Evolutionary conservation across 2,329 filamentous ascomycete genomes (phyloP), one percentile per base, ranked within the genome.

Genomic region (Ascochyta fabae): DNA sequence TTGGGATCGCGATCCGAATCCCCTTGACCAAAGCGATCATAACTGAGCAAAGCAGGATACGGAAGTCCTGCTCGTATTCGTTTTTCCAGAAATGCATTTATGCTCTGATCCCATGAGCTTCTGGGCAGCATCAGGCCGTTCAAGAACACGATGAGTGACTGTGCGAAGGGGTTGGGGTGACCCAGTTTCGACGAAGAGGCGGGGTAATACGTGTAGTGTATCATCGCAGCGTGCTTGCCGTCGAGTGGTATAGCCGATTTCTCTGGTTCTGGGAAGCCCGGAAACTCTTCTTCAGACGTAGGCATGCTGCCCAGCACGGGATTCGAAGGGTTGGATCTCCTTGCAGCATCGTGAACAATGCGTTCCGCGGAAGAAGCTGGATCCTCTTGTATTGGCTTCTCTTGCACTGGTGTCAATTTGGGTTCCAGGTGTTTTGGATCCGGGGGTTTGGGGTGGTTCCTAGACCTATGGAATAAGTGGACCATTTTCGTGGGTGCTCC

Each of bases 11-110:
- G 67, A n/a, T 83, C 81, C 43, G 66, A 79, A 62, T 73, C 79
- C 9, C 83, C 84, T 67, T 86, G 84, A 8, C 84, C 84, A 60
- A 80, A 86, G 38, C 84, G 82, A 68, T 86, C 84, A 58, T 86
- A 86, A 40, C 79, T 80, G 3, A 86, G 73, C 16, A 86, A 67
- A 13, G 75, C 73, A 1, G 80, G 80, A 45, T 75, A 73, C 9
- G 68, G 61, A 3, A 69, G 52, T 6, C 64, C 53, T 39, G 60
- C 35, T 33, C 41, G 51, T 10, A 69, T 60, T 35, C 71, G 50
- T 40, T 71, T 70, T 24, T 70, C 58, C 3, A 71, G 44, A 27
- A 76, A 74, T 13, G 53, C 53, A 12, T 60, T 53, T 16, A 79
- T 76, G 3, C 71, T 59, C 1, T 67, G 61, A 5, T 70, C 62